Evolutionary conservation across 306 rosid species (phyloP), one percentile per base, ranked within the genome.

Genomic region (Cyclanthera cordifolia): DNA sequence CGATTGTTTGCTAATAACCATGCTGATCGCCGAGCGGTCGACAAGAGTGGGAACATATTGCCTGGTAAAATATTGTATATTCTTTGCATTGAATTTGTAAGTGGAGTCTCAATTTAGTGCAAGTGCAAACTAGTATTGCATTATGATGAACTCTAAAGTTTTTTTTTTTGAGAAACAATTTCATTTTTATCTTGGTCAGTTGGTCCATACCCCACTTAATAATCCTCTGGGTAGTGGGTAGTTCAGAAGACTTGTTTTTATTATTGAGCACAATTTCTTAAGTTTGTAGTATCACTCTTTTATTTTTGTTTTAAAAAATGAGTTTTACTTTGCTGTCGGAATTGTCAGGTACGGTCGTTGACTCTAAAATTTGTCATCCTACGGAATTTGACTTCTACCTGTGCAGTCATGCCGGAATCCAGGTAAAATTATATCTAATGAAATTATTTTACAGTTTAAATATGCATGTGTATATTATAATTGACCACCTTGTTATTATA

Each of bases 381-480:
- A 94, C 97, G 0, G 99, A 94, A 58, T 94, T 94, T 67, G 99
- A 94, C 52, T 94, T 94, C 47, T 94, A 94, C 50, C 88, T 94
- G 0, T 94, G 99, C 50, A 88, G 96, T 46, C 99, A 94, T 71
- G 99, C 99, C 23, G 99, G 99, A 47, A 90, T 90, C 37, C 96
- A 94, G 96, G 99, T 85, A 79, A 17, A 19, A n/a, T 25, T 30
- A 51, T 24, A 14, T 65, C 3, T 19, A 17, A 65, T 11, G 12
- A 15, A 24, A 15, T 46, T 46, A 25, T 55, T 57, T 4, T 12
- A 4, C 21, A 4, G 12, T 56, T 68, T 37, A 25, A 25, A 53
- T 25, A 45, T 43, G 43, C 11, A 37, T 45, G 45, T 4, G 1
- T 28, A 6, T 24, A 14, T 32, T 14, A 8, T 12, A 19, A 1